phyloP scores from a whole-genome alignment of 495 filamentous ascomycete genomes.

The Trichocladium antarcticum region DNA sequence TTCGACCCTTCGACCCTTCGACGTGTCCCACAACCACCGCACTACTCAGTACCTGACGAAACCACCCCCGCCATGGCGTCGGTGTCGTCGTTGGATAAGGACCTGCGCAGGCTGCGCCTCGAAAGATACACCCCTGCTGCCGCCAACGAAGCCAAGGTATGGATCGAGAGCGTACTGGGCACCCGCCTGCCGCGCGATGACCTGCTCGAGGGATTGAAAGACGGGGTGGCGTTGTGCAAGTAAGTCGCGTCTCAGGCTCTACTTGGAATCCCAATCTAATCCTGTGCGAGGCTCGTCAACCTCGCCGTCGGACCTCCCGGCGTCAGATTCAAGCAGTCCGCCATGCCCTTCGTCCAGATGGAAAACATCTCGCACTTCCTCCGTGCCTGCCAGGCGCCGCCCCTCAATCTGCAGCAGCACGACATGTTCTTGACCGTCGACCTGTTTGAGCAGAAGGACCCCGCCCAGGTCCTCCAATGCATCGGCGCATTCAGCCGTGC shows the following conservation, averaged over 20 bases:
- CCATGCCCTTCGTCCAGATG: slow-evolving; percentile 99
- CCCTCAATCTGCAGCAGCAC: slow-evolving; percentile 79
- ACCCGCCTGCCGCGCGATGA: slow-evolving; percentile 60
- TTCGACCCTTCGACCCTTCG: no score
- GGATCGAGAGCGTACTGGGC: slow-evolving; percentile 78
- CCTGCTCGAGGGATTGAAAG: slow-evolving; percentile 73
- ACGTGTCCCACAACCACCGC: no score
- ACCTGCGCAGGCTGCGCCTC: slow-evolving; percentile 85
- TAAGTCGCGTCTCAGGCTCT: slow-evolving; percentile 33
- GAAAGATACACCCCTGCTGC: slow-evolving; percentile 90
- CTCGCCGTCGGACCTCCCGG: slow-evolving; percentile 64
- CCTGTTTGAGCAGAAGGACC: slow-evolving; percentile 92
- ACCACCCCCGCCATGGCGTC: slow-evolving; percentile 60
- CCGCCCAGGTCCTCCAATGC: slow-evolving; percentile 91
- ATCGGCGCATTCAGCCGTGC: slow-evolving; percentile 81
- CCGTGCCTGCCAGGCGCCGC: slow-evolving; percentile 68
- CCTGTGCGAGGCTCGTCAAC: slow-evolving; percentile 63
- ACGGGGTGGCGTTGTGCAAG: slow-evolving; percentile 89
- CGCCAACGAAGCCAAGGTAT: slow-evolving; percentile 71
- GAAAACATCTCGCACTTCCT: slow-evolving; percentile 98
- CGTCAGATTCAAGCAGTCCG: slow-evolving; percentile 65
- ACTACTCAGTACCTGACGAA: no score
- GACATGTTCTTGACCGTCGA: slow-evolving; percentile 97
- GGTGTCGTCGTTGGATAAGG: slow-evolving; percentile 85
- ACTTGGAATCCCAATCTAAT: slow-evolving; percentile 14